phyloP scores from a whole-genome alignment of 257 asterid genomes.

The Leonotis leonurus region DNA sequence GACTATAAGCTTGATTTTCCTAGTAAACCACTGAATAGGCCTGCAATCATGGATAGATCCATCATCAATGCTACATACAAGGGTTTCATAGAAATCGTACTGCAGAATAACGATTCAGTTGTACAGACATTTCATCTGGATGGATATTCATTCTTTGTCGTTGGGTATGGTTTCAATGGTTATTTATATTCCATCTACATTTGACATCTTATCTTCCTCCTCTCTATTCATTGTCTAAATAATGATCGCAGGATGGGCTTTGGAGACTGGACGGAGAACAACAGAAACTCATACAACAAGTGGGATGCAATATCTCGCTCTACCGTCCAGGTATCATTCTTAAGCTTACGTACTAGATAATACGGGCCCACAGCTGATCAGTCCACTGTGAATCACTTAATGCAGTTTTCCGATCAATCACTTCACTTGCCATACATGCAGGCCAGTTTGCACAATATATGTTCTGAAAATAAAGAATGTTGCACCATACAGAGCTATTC shows the following conservation, averaged over 20 bases:
- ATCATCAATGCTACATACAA: constrained; percentile 77
- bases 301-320: constrained; percentile 98
- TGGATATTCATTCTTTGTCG: constrained; percentile 90
- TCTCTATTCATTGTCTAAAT: neutral
- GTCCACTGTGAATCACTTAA: too few species aligned
- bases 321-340: constrained; percentile 61
- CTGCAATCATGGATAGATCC: constrained; percentile 54
- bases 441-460: too few species aligned
- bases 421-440: too few species aligned
- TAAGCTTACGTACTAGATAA: neutral
- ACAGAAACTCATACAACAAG: constrained; percentile 65
- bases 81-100: constrained; percentile 74
- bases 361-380: too few species aligned
- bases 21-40: constrained; percentile 39
- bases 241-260: constrained; percentile 58
- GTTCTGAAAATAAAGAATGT: too few species aligned
- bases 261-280: constrained; percentile 89
- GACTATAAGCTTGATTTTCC: constrained; percentile 93
- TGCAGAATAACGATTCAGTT: constrained; percentile 78
- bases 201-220: neutral
- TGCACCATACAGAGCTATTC: too few species aligned
- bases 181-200: neutral
- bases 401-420: too few species aligned
- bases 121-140: constrained; percentile 82
- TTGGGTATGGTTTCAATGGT: constrained; percentile 49